Base-by-base conservation (phyloP, 768 basidiomycete genomes). In the Pisolithus albus region DNA sequence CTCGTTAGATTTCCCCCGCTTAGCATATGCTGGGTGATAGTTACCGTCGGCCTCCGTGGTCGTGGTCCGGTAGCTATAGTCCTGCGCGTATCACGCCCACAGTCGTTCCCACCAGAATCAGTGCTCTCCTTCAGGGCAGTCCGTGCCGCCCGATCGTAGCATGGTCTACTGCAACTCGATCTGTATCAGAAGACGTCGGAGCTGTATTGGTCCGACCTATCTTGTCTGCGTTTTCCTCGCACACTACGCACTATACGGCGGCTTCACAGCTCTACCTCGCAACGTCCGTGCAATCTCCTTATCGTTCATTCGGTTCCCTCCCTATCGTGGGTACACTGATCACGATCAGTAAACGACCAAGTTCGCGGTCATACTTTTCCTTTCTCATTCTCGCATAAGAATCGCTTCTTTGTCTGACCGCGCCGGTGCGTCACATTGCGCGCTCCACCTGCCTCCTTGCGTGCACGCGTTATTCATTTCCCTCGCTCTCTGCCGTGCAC, bases 381-480 rank as follows among this genome's bases (percentile, higher is more conserved):
- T 19, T 47, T 9, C 32, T n/a, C 11, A 11, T 4, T 32, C 24
- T 18, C n/a, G 13, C 15, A 26, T 11, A 26, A n/a, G 19, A 36
- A 21, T 32, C 32, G 46, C 46, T 47, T 47, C 46, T 36, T 47
- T 32, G 46, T 21, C 23, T 47, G 46, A 10, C 32, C 32, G 23
- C 46, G 30, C 15, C 28, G 5, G 43, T 19, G 16, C 36, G 46
- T 30, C 46, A 32, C 43, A 44, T 44, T 44, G 15, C 28, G 18
- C 34, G n/a, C 46, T 32, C 46, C 32, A 23, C 46, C 32, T 19
- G 34, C 46, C 46, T 47, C 30, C 46, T 21, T 34, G 9, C 32
- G 13, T 37, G 46, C 46, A 47, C 46, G 46, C 46, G 46, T 47
- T 47, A 21, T 47, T 47, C 46, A 47, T 47, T 36, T 34, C 30